Evolutionary conservation across 139 green algal genomes (phyloP).

Genomic region (Chlamydomonas sphaeroides): DNA sequence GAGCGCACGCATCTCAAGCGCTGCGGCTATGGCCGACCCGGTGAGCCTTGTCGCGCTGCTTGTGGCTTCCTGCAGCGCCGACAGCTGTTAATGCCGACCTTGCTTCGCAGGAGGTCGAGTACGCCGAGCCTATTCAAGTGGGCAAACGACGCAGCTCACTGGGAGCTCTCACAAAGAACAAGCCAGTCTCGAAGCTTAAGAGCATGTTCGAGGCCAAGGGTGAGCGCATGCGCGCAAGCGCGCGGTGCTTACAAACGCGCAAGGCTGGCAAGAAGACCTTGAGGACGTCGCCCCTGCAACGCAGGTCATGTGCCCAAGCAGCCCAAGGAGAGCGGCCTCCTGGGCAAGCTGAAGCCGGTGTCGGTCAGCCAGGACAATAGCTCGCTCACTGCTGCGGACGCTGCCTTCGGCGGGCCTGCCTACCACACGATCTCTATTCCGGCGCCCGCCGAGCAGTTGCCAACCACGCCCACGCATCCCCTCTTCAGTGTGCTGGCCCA

Average conservation of each 20-base stretch:
- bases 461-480: neutral
- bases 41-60: too few species aligned
- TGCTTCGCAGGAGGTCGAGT: neutral
- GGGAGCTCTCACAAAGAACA: conserved; percentile 8
- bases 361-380: conserved; percentile 25
- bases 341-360: conserved; percentile 20
- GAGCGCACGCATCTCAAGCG: too few species aligned
- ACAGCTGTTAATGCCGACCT: too few species aligned
- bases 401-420: neutral
- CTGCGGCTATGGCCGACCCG: too few species aligned
- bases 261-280: neutral
- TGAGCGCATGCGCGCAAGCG: neutral
- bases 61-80: too few species aligned
- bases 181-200: conserved; percentile 32
- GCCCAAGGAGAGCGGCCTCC: conserved; percentile 12
- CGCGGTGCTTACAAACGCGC: neutral
- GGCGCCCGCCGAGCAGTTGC: neutral
- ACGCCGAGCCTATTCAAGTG: conserved; percentile 1
- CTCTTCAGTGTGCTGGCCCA: neutral
- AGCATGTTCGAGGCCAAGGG: conserved; percentile 36
- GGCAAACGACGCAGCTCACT: conserved; percentile 28
- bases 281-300: neutral
- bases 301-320: neutral
- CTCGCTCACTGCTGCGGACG: neutral
- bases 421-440: conserved; percentile 5